Evolutionary conservation across 495 filamentous ascomycete genomes (phyloP).

Genomic region (Parachaetomium inaequale): DNA sequence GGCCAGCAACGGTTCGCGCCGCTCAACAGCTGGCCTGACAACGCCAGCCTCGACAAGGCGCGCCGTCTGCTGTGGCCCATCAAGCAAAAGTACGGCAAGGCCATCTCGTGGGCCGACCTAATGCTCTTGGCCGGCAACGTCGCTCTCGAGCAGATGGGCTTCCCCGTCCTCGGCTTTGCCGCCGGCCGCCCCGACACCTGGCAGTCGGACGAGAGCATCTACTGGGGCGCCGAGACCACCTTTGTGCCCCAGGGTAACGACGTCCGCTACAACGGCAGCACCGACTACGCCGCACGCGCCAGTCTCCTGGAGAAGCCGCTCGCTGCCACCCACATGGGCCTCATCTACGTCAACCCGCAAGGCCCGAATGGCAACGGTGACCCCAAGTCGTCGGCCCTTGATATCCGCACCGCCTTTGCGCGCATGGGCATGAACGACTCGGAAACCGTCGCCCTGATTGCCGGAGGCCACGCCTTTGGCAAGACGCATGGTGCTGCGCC

Average conservation of each 20-base stretch:
- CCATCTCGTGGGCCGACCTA: conserved; percentile 74
- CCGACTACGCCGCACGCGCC: conserved; percentile 55
- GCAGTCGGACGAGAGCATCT: conserved; percentile 66
- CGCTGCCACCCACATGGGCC: conserved; percentile 64
- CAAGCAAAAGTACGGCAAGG: conserved; percentile 77
- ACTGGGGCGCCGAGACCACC: conserved; percentile 69
- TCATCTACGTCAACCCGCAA: conserved; percentile 76
- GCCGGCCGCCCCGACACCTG: conserved; percentile 65
- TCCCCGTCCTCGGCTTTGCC: conserved; percentile 68
- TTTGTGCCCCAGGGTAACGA: conserved; percentile 69
- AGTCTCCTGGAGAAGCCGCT: conserved; percentile 62
- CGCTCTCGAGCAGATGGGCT: conserved; percentile 69
- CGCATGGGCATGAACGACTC: conserved; percentile 78
- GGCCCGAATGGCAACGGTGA: conserved; percentile 66
- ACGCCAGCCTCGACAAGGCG: conserved; percentile 71
- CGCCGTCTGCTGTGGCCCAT: conserved; percentile 73
- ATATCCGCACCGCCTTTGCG: conserved; percentile 67
- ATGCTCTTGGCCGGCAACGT: conserved; percentile 67
- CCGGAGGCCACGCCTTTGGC: conserved; percentile 70
- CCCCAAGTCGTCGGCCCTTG: conserved; percentile 59
- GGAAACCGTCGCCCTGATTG: conserved; percentile 70
- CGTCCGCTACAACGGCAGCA: conserved; percentile 55
- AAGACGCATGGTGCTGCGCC: conserved; percentile 76
- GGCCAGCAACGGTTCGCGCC: conserved; percentile 75
- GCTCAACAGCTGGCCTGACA: conserved; percentile 78